phyloP scores from a whole-genome alignment of 345 rosid species.

The Rhodomyrtus tomentosa region DNA sequence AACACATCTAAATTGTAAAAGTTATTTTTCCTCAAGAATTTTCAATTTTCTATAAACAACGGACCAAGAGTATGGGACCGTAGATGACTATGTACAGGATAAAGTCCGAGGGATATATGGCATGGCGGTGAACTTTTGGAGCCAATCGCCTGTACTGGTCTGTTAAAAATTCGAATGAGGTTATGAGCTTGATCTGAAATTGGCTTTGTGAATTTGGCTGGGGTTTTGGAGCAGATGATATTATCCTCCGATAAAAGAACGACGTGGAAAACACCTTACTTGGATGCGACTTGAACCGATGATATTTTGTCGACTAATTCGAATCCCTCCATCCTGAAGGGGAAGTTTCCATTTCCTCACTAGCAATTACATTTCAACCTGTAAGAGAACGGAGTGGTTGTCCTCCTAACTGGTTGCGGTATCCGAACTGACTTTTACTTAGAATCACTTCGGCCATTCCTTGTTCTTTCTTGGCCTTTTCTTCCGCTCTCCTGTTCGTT shows the following conservation, averaged over 20 bases:
- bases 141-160: not conserved
- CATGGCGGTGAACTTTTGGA: not conserved
- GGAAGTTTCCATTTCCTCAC: not conserved
- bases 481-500: not conserved
- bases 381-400: conserved; percentile 2
- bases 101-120: not conserved
- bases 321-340: not conserved
- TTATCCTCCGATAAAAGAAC: not conserved
- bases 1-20: not conserved
- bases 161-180: not conserved
- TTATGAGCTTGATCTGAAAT: not conserved
- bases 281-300: not conserved
- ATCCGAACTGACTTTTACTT: conserved; percentile 32
- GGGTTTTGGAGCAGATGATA: not conserved
- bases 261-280: not conserved
- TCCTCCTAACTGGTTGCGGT: conserved; percentile 30
- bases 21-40: not conserved
- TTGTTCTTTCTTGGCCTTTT: conserved; percentile 19
- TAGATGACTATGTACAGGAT: not conserved
- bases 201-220: not conserved
- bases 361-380: not conserved
- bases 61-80: not conserved
- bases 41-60: not conserved
- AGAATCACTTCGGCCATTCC: conserved; percentile 34
- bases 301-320: not conserved